Percentiles rank a stretch among this genome's conserved stretches.
These are phyloP conservation scores for Aspergillus sp. DNA, from an alignment of 2,329 filamentous ascomycete species.

Conservation along the genomic window DNA sequence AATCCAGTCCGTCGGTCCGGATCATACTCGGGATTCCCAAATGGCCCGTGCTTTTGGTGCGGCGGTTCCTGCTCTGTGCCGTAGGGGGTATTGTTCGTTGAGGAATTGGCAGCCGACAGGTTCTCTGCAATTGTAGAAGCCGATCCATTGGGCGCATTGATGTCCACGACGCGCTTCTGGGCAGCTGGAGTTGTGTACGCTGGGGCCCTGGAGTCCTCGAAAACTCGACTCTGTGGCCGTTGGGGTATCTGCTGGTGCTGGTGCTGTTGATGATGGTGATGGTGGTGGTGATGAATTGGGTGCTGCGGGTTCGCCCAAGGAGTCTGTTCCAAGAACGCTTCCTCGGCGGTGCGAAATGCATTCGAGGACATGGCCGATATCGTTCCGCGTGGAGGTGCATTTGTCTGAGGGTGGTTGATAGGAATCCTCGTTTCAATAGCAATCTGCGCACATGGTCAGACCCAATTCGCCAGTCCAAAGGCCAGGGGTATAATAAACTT, in stretches of 20 bases:
- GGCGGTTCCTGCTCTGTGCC: slow-evolving; percentile 37
- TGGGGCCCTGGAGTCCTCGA: slow-evolving; percentile 35
- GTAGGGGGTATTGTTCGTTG: slow-evolving; percentile 45
- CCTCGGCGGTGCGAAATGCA: slow-evolving; percentile 56
- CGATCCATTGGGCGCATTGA: slow-evolving; percentile 45
- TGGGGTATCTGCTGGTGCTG: slow-evolving; percentile 34
- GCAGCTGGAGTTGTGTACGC: slow-evolving; percentile 44
- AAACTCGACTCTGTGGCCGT: slow-evolving; percentile 31
- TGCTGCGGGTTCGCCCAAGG: slow-evolving; percentile 91
- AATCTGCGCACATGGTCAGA: slow-evolving; percentile 22
- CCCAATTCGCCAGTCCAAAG: neutral
- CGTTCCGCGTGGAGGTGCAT: slow-evolving; percentile 29
- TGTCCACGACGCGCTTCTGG: slow-evolving; percentile 45
- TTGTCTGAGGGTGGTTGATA: slow-evolving; percentile 25
- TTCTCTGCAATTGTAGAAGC: slow-evolving; percentile 49
- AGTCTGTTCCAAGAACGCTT: slow-evolving; percentile 84
- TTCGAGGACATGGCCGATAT: slow-evolving; percentile 36
- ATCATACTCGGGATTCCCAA: slow-evolving; percentile 35
- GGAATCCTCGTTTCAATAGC: slow-evolving; percentile 27
- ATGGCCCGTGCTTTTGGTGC: slow-evolving; percentile 22
- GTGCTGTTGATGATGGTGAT: slow-evolving; percentile 13
- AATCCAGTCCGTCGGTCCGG: slow-evolving; percentile 35
- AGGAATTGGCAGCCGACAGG: slow-evolving; percentile 26
- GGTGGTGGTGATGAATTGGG: slow-evolving; percentile 59
- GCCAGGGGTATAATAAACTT: slow-evolving; percentile 40